These are phyloP conservation scores for Carex kokanica DNA, from an alignment of 176 grass and related monocot species.

Conservation along the genomic window DNA sequence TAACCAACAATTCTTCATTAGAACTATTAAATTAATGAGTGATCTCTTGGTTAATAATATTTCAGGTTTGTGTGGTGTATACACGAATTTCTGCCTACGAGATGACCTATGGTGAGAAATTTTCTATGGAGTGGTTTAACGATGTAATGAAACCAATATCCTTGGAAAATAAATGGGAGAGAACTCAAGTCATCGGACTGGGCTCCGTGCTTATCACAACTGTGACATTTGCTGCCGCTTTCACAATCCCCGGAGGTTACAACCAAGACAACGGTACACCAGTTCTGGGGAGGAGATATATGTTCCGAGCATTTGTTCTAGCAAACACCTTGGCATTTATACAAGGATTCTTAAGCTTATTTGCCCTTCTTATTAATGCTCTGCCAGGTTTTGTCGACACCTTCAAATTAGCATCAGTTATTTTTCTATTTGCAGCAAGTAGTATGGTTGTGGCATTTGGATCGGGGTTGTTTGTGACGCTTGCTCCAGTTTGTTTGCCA, in stretches of 20 bases:
- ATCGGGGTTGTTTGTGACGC: background rate
- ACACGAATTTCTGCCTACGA: too few relatives aligned
- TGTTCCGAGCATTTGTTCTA: background rate
- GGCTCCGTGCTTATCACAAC: conserved; percentile 4
- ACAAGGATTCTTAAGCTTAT: background rate
- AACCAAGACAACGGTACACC: background rate
- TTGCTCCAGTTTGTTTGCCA: background rate
- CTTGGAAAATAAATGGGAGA: background rate
- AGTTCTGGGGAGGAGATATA: background rate
- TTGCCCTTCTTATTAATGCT: background rate
- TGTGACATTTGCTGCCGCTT: background rate
- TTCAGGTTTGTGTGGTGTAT: too few relatives aligned
- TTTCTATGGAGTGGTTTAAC: too few relatives aligned
- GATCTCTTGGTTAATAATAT: too few relatives aligned
- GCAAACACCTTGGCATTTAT: background rate
- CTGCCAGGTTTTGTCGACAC: background rate
- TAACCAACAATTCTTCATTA: too few relatives aligned
- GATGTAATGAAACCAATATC: too few relatives aligned
- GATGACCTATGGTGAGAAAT: too few relatives aligned
- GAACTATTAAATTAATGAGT: too few relatives aligned
- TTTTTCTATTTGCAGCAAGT: too few relatives aligned
- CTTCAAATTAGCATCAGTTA: too few relatives aligned
- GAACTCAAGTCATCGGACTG: background rate
- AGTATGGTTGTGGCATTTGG: background rate
- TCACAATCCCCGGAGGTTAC: conserved; percentile 10